Percentiles rank a stretch among this genome's conserved stretches.
phyloP scores from a whole-genome alignment of 2,329 filamentous ascomycete species.

The Colletotrichum graminicola region DNA sequence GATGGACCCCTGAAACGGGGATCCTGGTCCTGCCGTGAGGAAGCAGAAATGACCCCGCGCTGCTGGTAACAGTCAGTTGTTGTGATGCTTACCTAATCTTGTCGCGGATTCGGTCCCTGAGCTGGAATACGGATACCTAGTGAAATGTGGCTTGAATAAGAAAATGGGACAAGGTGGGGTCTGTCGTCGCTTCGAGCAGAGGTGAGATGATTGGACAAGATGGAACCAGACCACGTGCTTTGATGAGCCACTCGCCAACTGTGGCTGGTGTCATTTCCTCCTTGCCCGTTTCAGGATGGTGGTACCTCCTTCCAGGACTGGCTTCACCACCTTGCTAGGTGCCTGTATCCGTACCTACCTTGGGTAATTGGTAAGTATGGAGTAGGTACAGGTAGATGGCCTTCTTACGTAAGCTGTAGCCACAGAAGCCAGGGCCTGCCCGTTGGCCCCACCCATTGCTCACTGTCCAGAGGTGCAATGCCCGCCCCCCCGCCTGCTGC shows the following conservation, averaged over 20 bases:
- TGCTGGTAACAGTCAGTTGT: not conserved
- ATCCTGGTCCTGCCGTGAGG: conserved; percentile 13
- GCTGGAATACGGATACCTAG: not conserved
- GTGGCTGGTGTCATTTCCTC: conserved; percentile 16
- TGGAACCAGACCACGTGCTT: not conserved
- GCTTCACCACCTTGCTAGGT: not conserved
- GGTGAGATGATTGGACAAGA: conserved; percentile 9
- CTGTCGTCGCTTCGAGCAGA: not conserved
- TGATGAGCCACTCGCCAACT: conserved; percentile 9
- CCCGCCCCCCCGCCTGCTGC: conserved; percentile 9
- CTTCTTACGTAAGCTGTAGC: no score
- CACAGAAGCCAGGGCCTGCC: conserved; percentile 11
- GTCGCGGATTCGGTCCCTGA: not conserved
- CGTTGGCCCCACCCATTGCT: not conserved
- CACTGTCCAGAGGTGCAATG: no score
- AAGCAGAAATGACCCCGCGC: conserved; percentile 35
- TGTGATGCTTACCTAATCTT: not conserved
- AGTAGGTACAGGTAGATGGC: no score
- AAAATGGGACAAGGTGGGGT: not conserved
- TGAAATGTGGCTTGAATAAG: conserved; percentile 21
- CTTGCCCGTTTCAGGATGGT: no score
- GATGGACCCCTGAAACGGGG: conserved; percentile 38
- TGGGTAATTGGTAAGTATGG: no score
- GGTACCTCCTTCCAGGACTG: no score
- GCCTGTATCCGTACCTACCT: no score